Base-by-base conservation (phyloP, 805 yeast genomes). In the Wickerhamiella musiphila region DNA sequence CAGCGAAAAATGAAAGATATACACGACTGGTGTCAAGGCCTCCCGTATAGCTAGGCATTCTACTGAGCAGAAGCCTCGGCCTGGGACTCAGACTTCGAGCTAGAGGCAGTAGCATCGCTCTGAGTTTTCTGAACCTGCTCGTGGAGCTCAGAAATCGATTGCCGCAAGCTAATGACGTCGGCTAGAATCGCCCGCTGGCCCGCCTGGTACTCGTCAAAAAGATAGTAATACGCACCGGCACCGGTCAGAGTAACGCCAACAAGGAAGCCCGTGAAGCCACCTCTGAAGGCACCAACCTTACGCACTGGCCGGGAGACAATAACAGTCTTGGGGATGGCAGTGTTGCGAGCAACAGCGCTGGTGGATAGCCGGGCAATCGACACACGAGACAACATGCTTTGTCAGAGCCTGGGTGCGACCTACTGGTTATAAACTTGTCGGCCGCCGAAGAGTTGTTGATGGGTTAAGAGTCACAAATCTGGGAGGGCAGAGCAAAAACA, bases 241-340 rank as follows among this genome's bases (percentile, higher is more conserved):
- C 92, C 84, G 12, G 93, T 76, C 39, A 66, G 51, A 15, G 81
- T 61, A 23, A 75, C 77, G 28, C 94, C 93, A 19, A 73, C 59
- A 34, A 81, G 63, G 54, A 81, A 82, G 2, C 94, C 94, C 34
- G 78, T 58, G 40, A 81, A 60, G 4, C 63, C 58, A 26, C 43
- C 49, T n/a, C 51, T 41, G 13, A 45, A 35, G 15, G 51, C 51
- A 17, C 39, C 42, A n/a, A 39, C 29, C 16, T 30, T 31, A 3
- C 24, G 25, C 13, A 30, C 37, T 16, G 28, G 34, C 8, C 29
- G 32, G 16, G 24, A 4, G 12, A 21, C 23, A 9, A 23, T 28
- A n/a, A 18, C 28, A n/a, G n/a, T n/a, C n/a, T n/a, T n/a, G 14
- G 17, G 24, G 8, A 9, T 18, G 4, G 30, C 28, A 16, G 28